These are phyloP conservation scores for Arachis hypogaea DNA, from an alignment of 306 rosid species.

Conservation along the genomic window DNA sequence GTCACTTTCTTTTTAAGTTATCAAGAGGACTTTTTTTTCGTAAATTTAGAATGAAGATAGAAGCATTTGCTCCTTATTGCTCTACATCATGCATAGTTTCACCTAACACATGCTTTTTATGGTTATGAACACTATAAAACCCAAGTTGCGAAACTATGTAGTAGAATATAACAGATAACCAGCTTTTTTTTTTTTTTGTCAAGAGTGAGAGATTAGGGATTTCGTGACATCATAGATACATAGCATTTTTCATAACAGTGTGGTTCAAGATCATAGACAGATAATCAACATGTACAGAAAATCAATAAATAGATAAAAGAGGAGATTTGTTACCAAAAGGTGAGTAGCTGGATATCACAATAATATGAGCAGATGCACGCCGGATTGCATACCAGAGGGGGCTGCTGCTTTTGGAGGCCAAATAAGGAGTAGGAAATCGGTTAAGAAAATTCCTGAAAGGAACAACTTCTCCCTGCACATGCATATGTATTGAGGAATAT, in stretches of 20 bases:
- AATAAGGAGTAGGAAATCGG: constrained; percentile 76
- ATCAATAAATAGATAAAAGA: constrained; percentile 24
- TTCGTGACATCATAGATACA: too few species aligned
- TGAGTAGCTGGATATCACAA: constrained; percentile 89
- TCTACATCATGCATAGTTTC: constrained; percentile 3
- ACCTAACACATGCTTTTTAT: neutral
- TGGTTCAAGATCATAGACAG: neutral
- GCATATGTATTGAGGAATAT: constrained; percentile 28
- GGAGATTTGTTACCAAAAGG: constrained; percentile 71
- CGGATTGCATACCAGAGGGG: constrained; percentile 97
- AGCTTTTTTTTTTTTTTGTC: neutral
- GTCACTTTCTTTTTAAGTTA: constrained; percentile 5
- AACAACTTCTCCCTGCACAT: constrained; percentile 75
- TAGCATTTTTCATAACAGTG: too few species aligned
- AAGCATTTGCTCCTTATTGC: neutral
- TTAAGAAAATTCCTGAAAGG: constrained; percentile 81
- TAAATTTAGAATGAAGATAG: constrained; percentile 25
- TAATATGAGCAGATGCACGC: constrained; percentile 96
- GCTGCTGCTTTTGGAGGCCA: constrained; percentile 80
- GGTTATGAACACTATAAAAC: neutral
- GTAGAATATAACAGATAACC: neutral
- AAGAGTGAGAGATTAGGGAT: too few species aligned
- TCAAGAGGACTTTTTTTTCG: constrained; percentile 1
- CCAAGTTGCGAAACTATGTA: neutral
- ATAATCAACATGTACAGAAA: constrained; percentile 16